Conservation (phyloP, 257 asterid genomes). For the Lycium barbarum region DNA sequence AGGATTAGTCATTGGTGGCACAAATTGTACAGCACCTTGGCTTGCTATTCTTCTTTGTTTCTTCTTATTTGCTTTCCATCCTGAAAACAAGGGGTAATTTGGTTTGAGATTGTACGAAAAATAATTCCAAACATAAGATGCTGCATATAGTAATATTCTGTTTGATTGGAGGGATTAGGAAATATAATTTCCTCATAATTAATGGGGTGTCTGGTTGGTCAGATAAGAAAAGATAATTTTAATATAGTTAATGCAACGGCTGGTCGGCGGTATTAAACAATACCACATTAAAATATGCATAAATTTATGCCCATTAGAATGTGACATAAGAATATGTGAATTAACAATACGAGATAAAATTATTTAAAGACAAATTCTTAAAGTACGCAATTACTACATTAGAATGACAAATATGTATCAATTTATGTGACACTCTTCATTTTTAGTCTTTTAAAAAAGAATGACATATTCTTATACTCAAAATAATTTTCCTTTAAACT, state of each 20-base stretch:
- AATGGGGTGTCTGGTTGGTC: neutral
- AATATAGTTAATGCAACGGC: neutral
- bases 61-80: slow-evolving; percentile 31
- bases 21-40: slow-evolving; percentile 4
- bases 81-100: slow-evolving; percentile 20
- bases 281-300: neutral
- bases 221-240: neutral
- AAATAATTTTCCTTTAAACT: neutral
- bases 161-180: neutral
- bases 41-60: slow-evolving; percentile 30
- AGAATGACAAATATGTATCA: neutral
- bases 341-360: neutral
- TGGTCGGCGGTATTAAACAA: neutral
- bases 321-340: neutral
- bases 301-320: neutral
- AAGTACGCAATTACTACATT: neutral
- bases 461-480: neutral
- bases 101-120: neutral
- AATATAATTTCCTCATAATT: neutral
- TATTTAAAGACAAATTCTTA: neutral
- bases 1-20: slow-evolving; percentile 29
- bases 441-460: no score
- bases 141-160: neutral
- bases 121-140: neutral
- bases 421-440: neutral